Percentiles rank a stretch among this genome's conserved stretches.
Conservation (phyloP, 176 grass and related monocot genomes). For the Oryza officinalis region DNA sequence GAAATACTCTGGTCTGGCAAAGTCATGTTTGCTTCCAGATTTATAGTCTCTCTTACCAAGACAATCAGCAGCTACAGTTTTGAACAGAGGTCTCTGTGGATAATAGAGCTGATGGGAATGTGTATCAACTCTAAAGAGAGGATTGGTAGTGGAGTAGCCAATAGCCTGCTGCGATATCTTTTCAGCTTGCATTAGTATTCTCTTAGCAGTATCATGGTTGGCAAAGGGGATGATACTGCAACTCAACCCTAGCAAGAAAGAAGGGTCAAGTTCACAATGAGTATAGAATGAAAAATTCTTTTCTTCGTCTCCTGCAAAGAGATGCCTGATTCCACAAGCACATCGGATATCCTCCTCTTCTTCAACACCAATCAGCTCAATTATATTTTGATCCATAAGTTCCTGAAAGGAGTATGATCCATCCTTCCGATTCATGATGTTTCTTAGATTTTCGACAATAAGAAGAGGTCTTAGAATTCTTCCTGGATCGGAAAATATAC, state of each 20-base stretch:
- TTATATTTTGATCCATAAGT: constrained; percentile 78
- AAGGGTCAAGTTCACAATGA: constrained; percentile 84
- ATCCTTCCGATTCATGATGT: constrained; percentile 49
- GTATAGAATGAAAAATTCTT: constrained; percentile 51
- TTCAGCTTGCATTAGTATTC: constrained; percentile 77
- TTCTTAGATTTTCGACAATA: constrained; percentile 77
- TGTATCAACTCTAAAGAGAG: constrained; percentile 60
- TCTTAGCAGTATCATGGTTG: constrained; percentile 74
- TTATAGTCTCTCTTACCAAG: constrained; percentile 46
- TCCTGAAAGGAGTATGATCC: constrained; percentile 56
- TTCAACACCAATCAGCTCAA: constrained; percentile 80
- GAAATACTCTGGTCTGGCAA: constrained; percentile 70
- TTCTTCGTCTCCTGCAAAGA: constrained; percentile 45
- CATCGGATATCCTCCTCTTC: constrained; percentile 85
- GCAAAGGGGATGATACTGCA: constrained; percentile 84
- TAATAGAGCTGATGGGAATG: constrained; percentile 82
- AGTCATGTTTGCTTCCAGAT: constrained; percentile 46
- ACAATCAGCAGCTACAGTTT: constrained; percentile 70
- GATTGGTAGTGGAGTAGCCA: constrained; percentile 78
- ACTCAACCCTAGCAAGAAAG: constrained; percentile 83
- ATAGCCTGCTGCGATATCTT: constrained; percentile 89
- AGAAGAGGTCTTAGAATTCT: constrained; percentile 89
- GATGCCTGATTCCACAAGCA: constrained; percentile 67
- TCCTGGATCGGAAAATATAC: constrained; percentile 78
- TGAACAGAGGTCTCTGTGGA: constrained; percentile 87